These are phyloP conservation scores for Talaromyces liani DNA, from an alignment of 495 filamentous ascomycete genomes.

Conservation along the genomic window DNA sequence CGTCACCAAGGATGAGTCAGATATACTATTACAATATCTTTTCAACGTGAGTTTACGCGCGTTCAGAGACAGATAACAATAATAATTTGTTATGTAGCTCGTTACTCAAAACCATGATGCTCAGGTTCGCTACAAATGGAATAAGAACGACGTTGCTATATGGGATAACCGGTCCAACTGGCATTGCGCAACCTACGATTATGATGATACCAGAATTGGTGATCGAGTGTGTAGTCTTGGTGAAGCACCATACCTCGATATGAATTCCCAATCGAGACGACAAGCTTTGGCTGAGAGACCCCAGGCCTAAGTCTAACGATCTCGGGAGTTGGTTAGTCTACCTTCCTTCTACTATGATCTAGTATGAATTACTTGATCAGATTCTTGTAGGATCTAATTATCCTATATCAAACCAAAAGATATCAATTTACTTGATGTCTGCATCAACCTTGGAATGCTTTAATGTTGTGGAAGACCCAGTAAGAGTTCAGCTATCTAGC, in stretches of 20 bases:
- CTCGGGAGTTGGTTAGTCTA: not conserved
- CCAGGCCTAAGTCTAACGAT: not conserved
- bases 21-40: slow-evolving; percentile 25
- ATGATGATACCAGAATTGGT: slow-evolving; percentile 40
- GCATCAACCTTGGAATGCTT: no score
- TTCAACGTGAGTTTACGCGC: slow-evolving; percentile 20
- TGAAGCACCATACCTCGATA: slow-evolving; percentile 57
- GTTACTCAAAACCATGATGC: slow-evolving; percentile 69
- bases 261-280: slow-evolving; percentile 30
- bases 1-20: slow-evolving; percentile 26
- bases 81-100: slow-evolving; percentile 17
- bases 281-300: slow-evolving; percentile 10
- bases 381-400: no score
- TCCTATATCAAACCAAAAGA: no score
- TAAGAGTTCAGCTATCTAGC: no score
- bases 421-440: no score
- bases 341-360: no score
- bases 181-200: slow-evolving; percentile 68
- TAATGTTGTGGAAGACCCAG: no score
- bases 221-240: slow-evolving; percentile 54
- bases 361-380: no score
- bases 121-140: slow-evolving; percentile 55
- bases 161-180: slow-evolving; percentile 70
- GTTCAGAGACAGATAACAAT: no score
- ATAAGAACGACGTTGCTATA: slow-evolving; percentile 53